phyloP scores from a whole-genome alignment of 305 asterid genomes.

The Stenogyne calaminthoides region DNA sequence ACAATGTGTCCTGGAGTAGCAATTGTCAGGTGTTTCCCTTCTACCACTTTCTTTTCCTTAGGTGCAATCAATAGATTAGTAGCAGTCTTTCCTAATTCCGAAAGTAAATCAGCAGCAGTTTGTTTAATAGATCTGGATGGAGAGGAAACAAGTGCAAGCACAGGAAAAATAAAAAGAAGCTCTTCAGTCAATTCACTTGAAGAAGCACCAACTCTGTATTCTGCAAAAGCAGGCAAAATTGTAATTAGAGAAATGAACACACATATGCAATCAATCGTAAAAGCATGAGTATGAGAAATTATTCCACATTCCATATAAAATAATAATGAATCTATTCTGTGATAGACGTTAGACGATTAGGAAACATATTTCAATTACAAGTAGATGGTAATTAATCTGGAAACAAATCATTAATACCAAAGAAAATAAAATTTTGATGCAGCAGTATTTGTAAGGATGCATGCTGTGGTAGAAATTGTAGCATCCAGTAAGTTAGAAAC shows the following conservation, averaged over 20 bases:
- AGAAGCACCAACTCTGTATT: conserved; percentile 35
- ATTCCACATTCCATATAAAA: conserved; percentile 14
- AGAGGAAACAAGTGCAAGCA: conserved; percentile 79
- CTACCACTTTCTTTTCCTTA: conserved; percentile 35
- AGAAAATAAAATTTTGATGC: conserved; percentile 15
- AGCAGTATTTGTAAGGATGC: conserved; percentile 9
- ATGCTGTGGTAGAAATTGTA: conserved; percentile 15
- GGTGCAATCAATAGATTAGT: conserved; percentile 47
- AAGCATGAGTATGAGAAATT: conserved; percentile 16
- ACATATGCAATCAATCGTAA: conserved; percentile 7
- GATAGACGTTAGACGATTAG: conserved; percentile 7
- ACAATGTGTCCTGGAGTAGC: conserved; percentile 62
- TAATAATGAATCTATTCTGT: neutral
- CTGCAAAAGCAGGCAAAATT: conserved; percentile 50
- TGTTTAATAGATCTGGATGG: conserved; percentile 76
- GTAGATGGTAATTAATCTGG: neutral
- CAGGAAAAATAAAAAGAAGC: conserved; percentile 84
- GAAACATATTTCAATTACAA: conserved; percentile 7
- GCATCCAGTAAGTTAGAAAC: conserved; percentile 10
- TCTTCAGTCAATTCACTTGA: conserved; percentile 65
- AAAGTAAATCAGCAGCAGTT: conserved; percentile 63
- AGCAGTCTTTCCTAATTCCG: conserved; percentile 63
- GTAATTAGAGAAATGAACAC: conserved; percentile 21
- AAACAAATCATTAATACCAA: conserved; percentile 3
- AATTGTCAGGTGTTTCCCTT: conserved; percentile 39